Evolutionary conservation across 768 basidiomycete genomes (phyloP), one percentile per base, ranked within the genome.

Genomic region (Tricholoma sp.): DNA sequence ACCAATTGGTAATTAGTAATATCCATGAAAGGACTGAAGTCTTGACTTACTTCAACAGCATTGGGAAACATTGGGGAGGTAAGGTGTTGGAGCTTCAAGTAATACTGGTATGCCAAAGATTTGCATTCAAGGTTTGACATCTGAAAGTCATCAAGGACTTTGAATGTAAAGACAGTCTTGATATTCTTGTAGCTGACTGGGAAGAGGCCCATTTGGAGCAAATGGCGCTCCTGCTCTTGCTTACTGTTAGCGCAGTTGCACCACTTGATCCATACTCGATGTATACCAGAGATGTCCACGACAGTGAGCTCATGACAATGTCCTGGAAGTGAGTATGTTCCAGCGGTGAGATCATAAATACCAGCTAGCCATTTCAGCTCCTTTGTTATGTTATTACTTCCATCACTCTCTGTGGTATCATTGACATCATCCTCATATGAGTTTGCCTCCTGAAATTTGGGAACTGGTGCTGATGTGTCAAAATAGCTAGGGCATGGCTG

Each of bases 71-170:
- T 28, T 0, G 59, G 59, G 2, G 20, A 44, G 0, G 61, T 64
- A 1, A 57, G 4, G 0, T 61, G 34, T 1, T 56, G 50, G 7
- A 66, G n/a, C 10, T 57, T 49, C 5, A 36, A 20, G 52, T 56
- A 61, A 32, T 57, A 66, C 7, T 60, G 60, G 39, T 64, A 63
- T 2, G 50, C 51, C 2, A 60, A 60, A 0, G 60, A 32, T 34
- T 64, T 64, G 8, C 58, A 51, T 49, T 64, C 61, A 7, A 66
- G 18, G 31, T 63, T 63, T 0, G 32, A 39, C 10, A 63, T 20
- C 0, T 57, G 37, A 18, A 44, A 55, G 11, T 60, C 29, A 9
- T 63, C 58, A 0, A 66, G 50, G 0, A 61, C 11, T 0, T 50
- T 18, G 2, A 52, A 39, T 10, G 60, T 64, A 41, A 66, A 66